phyloP scores from a whole-genome alignment of 768 basidiomycete species.

The Mrakia hoshinonis region DNA sequence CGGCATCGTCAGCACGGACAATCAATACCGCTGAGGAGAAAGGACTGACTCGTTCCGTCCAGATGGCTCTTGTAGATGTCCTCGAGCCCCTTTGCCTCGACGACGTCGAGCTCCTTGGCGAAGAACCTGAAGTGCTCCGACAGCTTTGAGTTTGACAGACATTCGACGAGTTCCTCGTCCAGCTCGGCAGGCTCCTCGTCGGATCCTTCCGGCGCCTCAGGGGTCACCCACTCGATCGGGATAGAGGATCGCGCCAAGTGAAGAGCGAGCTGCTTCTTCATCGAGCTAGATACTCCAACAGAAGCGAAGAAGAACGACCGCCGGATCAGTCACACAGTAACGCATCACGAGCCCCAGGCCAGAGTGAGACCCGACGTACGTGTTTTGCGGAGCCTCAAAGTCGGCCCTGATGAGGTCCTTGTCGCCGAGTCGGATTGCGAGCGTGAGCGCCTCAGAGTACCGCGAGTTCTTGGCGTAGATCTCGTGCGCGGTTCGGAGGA shows the following conservation, averaged over 20 bases:
- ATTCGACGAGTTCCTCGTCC: conserved; percentile 72
- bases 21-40: not conserved
- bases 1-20: not conserved
- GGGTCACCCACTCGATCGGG: conserved; percentile 75
- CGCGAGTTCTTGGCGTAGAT: conserved; percentile 80
- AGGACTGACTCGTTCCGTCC: conserved; percentile 68
- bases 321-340: too few relatives aligned
- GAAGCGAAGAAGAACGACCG: not conserved
- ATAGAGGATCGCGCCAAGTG: conserved; percentile 86
- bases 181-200: conserved; percentile 57
- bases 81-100: conserved; percentile 81
- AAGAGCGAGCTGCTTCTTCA: conserved; percentile 92
- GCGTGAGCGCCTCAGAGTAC: conserved; percentile 80
- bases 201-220: conserved; percentile 46
- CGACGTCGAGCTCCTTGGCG: conserved; percentile 84
- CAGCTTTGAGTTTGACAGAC: conserved; percentile 74
- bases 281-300: conserved; percentile 44
- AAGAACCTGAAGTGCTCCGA: conserved; percentile 79
- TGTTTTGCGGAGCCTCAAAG: conserved; percentile 81
- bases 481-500: conserved; percentile 76
- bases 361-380: conserved; percentile 47
- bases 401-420: conserved; percentile 70
- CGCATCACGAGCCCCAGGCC: too few relatives aligned
- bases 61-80: conserved; percentile 97
- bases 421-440: conserved; percentile 78